These are phyloP conservation scores for Cyclocybe cylindracea DNA, from an alignment of 768 basidiomycete species.

Conservation along the genomic window DNA sequence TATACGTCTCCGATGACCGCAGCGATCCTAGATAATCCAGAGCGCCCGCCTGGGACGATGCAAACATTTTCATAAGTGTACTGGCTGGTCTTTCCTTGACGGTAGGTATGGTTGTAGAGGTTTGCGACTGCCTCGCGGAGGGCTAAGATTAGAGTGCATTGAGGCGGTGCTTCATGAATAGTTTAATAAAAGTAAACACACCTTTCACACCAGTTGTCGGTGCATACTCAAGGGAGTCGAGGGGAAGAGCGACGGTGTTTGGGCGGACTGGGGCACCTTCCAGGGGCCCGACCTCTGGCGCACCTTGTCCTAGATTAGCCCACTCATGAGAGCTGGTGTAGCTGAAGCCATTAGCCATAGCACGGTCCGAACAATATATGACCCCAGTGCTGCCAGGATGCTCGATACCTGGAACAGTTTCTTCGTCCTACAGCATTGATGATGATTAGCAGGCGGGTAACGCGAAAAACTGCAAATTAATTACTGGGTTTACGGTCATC, in stretches of 20 bases:
- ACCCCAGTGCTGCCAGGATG: constrained; percentile 69
- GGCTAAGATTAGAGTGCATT: constrained; percentile 35
- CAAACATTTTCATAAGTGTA: constrained; percentile 94
- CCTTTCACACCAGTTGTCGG: constrained; percentile 92
- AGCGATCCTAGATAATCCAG: constrained; percentile 88
- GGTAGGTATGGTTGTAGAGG: constrained; percentile 86
- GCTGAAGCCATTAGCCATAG: constrained; percentile 93
- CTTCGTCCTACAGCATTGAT: constrained; percentile 59
- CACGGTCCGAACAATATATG: constrained; percentile 90
- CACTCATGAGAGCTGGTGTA: constrained; percentile 78
- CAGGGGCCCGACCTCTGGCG: constrained; percentile 85
- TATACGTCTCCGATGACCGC: constrained; percentile 92
- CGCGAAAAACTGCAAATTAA: constrained; percentile 15
- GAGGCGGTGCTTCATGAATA: background rate
- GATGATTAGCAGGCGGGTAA: background rate
- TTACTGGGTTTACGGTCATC: constrained; percentile 69
- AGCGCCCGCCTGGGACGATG: constrained; percentile 92
- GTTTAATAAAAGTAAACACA: constrained; percentile 19
- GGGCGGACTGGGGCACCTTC: constrained; percentile 74
- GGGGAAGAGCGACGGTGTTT: constrained; percentile 60
- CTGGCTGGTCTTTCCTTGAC: constrained; percentile 76
- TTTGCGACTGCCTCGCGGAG: constrained; percentile 89
- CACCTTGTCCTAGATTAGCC: constrained; percentile 91
- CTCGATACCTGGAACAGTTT: constrained; percentile 86
- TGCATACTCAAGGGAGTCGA: constrained; percentile 85